Evolutionary conservation across 345 rosid species (phyloP), one percentile per base, ranked within the genome.

Genomic region (Eucalyptus sp.): DNA sequence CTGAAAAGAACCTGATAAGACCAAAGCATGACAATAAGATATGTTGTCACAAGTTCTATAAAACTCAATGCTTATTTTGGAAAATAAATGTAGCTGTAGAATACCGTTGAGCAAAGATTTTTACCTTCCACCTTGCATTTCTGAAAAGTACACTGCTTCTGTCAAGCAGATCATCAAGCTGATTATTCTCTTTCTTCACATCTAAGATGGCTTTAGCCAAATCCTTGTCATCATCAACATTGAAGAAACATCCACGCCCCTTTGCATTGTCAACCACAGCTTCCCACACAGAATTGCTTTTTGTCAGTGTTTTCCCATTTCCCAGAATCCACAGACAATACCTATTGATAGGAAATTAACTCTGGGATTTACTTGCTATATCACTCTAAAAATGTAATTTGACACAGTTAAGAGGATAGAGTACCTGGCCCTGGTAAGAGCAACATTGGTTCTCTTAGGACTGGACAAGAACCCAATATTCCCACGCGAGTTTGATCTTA

Each of bases 291-390:
- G 96, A 92, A n/a, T 86, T 87, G 86, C 92, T 90, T 6, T 71
- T 89, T 18, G 27, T 33, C 86, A 95, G 86, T 1, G 95, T 94
- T 89, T 56, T 89, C 88, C 54, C 95, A 90, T 91, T 89, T 54
- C 96, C 96, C 87, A 94, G 86, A 90, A 95, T 93, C 96, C 95
- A 94, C 46, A 93, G 94, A 89, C 96, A 89, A 50, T 93, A 92
- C 90, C 96, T 88, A 56, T 27, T 9, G 13, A 52, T 50, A 33
- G n/a, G 51, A 12, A 7, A 33, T 46, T 46, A 87, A 66, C 2
- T 37, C 2, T 0, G 81, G 81, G 81, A 37, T 71, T 68, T 37
- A 71, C 46, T 5, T 24, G 27, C 46, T 20, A 37, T 71, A 71
- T 37, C 14, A 71, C 83, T 3, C 46, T 10, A 22, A 71, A 37